A percentile compares a stretch with the other conserved stretches of the same genome.
Conservation (phyloP, 805 yeast genomes). For the Schwanniomyces yamadae region DNA sequence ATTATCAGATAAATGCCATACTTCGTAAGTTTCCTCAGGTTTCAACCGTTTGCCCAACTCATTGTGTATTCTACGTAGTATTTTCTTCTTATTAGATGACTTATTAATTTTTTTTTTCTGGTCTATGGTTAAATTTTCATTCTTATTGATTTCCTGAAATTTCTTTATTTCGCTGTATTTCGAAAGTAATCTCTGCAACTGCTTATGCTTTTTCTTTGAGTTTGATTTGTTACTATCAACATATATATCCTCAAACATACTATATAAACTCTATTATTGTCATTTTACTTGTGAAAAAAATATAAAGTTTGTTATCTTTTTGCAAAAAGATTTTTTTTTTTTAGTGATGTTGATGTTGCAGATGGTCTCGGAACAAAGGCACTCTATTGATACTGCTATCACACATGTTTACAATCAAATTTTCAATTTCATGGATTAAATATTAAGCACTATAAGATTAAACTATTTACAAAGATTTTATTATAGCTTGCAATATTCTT, state of each 20-base stretch:
- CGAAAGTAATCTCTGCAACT: slow-evolving; percentile 10
- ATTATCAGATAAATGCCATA: slow-evolving; percentile 26
- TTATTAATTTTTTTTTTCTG: slow-evolving; percentile 11
- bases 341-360: too few species aligned
- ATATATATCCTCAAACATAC: slow-evolving; percentile 12
- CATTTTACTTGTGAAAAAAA: too few species aligned
- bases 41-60: slow-evolving; percentile 23
- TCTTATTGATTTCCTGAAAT: slow-evolving; percentile 11
- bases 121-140: slow-evolving; percentile 2
- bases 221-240: slow-evolving; percentile 10
- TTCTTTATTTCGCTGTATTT: slow-evolving; percentile 19
- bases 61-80: slow-evolving; percentile 22
- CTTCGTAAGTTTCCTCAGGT: slow-evolving; percentile 35
- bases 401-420: too few species aligned
- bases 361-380: too few species aligned
- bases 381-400: too few species aligned
- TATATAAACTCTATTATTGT: background rate
- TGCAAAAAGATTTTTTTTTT: too few species aligned
- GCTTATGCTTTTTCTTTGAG: slow-evolving; percentile 10
- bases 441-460: slow-evolving; percentile 1
- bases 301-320: too few species aligned
- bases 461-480: slow-evolving; percentile 4
- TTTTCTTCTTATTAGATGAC: slow-evolving; percentile 9
- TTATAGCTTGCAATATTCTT: slow-evolving; percentile 1
- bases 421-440: slow-evolving; percentile 2